Percentiles rank a stretch among this genome's conserved stretches.
phyloP scores from a whole-genome alignment of 1,284 basidiomycete species.

The Chalciporus piperatoides region DNA sequence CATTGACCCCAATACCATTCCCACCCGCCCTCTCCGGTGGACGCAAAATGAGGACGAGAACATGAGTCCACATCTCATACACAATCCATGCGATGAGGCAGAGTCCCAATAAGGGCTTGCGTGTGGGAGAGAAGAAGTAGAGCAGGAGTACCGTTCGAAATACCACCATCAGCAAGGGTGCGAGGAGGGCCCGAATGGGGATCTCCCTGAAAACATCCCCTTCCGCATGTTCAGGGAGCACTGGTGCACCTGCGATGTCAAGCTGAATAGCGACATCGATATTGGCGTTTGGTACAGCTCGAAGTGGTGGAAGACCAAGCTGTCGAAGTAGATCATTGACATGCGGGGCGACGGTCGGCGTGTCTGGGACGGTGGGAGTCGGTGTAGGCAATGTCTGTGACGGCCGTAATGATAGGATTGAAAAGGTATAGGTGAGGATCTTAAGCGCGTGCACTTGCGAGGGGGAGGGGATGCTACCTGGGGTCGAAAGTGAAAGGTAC shows the following conservation, averaged over 20 bases:
- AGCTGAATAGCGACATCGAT: conserved; percentile 22
- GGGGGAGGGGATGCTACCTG: conserved; percentile 51
- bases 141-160: conserved; percentile 68
- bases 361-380: conserved; percentile 8
- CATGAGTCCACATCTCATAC: conserved; percentile 75
- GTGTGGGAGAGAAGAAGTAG: conserved; percentile 75
- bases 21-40: conserved; percentile 32
- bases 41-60: conserved; percentile 51
- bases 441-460: conserved; percentile 64
- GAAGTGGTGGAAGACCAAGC: conserved; percentile 53
- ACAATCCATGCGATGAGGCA: conserved; percentile 66
- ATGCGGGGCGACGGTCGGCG: conserved; percentile 31
- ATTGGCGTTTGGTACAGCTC: conserved; percentile 34
- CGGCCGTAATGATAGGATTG: conserved; percentile 41
- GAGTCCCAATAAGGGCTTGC: conserved; percentile 67
- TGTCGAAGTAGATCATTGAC: conserved; percentile 61
- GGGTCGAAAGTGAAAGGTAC: conserved; percentile 54
- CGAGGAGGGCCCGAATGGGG: conserved; percentile 47
- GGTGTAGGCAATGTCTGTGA: conserved; percentile 30
- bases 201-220: conserved; percentile 37
- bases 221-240: conserved; percentile 20
- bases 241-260: conserved; percentile 17
- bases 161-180: conserved; percentile 62
- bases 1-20: conserved; percentile 21
- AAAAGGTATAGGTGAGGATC: conserved; percentile 69